Conservation (phyloP, 805 yeast genomes). For the Candida pini region DNA sequence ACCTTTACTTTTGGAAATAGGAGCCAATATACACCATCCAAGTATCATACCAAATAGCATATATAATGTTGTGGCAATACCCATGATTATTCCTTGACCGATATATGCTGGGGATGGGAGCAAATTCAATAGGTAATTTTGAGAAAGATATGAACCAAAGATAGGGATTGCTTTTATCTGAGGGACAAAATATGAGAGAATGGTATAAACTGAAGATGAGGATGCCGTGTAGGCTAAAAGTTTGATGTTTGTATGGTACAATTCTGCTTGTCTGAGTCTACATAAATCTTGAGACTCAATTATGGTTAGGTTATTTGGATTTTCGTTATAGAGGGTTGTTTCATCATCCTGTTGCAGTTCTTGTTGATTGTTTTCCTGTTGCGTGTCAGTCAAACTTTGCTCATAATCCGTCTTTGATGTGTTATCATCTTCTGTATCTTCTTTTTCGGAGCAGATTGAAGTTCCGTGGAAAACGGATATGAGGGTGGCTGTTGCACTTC, state of each 20-base stretch:
- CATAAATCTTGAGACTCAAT: slow-evolving; percentile 31
- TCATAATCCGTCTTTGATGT: neutral
- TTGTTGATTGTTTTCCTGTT: neutral
- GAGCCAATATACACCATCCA: slow-evolving; percentile 94
- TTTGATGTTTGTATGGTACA: slow-evolving; percentile 53
- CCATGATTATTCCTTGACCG: slow-evolving; percentile 98
- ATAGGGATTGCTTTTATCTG: slow-evolving; percentile 62
- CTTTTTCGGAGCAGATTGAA: slow-evolving; percentile 35
- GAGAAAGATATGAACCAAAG: slow-evolving; percentile 62
- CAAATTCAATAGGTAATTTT: slow-evolving; percentile 71
- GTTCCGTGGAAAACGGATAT: slow-evolving; percentile 83
- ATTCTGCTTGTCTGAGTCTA: slow-evolving; percentile 20
- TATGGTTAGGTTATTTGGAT: slow-evolving; percentile 22
- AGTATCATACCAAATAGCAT: slow-evolving; percentile 86
- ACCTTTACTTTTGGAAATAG: slow-evolving; percentile 57
- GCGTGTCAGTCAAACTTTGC: neutral
- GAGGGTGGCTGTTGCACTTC: slow-evolving; percentile 91
- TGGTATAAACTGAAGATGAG: slow-evolving; percentile 67
- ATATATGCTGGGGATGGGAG: slow-evolving; percentile 97
- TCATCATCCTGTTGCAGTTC: neutral
- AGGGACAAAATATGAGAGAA: slow-evolving; percentile 70
- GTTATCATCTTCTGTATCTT: neutral
- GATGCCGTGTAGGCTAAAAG: slow-evolving; percentile 56
- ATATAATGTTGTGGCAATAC: slow-evolving; percentile 80
- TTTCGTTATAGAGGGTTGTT: no score